Base-by-base conservation (phyloP, 164 flowering plant genomes). In the Liriodendron chinense region DNA sequence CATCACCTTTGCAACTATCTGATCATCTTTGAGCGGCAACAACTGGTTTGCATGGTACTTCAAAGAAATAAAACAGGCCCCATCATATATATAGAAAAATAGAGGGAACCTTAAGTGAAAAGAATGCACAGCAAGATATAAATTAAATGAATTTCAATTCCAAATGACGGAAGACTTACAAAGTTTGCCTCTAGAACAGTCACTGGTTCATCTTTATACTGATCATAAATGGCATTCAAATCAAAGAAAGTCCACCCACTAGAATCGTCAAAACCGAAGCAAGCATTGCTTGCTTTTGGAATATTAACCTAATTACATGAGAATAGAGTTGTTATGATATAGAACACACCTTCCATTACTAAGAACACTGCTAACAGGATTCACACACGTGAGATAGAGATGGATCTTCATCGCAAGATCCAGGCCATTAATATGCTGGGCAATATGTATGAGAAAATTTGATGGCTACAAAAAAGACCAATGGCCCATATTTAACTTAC, bases 191-290 rank as follows among this genome's bases (percentile, higher is more conserved):
- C 84, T 68, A 89, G 0, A 47, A 85, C 80, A 26, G 92, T 88
- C 8, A 59, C 83, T 12, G 84, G 70, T 69, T 82, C 81, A 14
- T 86, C 86, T 78, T 85, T 85, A 68, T 83, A 79, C 75, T 87
- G 86, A 18, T 89, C 92, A 47, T 88, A 71, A 53, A 91, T 84
- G 22, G 77, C 78, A 67, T 84, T 89, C 87, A 89, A 82, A 83
- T 91, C 83, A 73, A 88, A 89, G 87, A 89, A 89, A 61, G 89
- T 82, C 89, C 92, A 89, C 9, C 87, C 91, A 74, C 68, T 81
- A 67, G 83, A 81, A 73, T 85, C 81, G 72, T 88, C 86, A 73
- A 83, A 78, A 25, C 86, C 87, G 65, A 84, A 80, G 78, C 88
- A 86, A 75, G 84, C 82, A 78, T 89, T 88, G 78, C 83, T 79